Base-by-base conservation (phyloP, 2,329 filamentous ascomycete species). In the Ophiostoma angusticollis region DNA sequence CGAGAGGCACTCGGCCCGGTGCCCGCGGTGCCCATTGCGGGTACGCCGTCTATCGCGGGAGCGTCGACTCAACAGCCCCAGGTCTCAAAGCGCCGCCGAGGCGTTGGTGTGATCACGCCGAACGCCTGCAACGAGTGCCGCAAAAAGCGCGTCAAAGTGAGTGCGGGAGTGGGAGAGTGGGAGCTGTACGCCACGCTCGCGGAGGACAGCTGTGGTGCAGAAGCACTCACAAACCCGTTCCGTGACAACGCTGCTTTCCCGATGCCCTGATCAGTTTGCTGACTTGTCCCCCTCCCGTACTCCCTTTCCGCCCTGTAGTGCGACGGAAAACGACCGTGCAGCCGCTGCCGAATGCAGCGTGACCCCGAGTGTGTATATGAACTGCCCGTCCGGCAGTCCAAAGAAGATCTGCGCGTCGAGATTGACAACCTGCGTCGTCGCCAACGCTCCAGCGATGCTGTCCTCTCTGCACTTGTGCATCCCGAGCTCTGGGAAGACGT, bases 121-220 rank as follows among this genome's bases (percentile, higher is more conserved):
- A 75, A 74, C 54, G 72, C 72, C 18, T 75, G 72, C 51, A 74
- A 68, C 14, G 72, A 75, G 51, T 75, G 72, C 49, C 66, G 71
- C 39, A 75, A 74, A 58, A 75, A 74, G 55, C 69, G 72, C 41
- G 70, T 72, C 48, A 75, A 75, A 64, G 70, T 72, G 58, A 24
- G 42, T 27, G n/a, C n/a, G n/a, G n/a, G n/a, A n/a, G n/a, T n/a
- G n/a, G n/a, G n/a, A n/a, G n/a, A n/a, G n/a, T n/a, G n/a, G n/a
- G n/a, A n/a, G n/a, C n/a, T n/a, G n/a, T n/a, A n/a, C n/a, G n/a
- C n/a, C n/a, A n/a, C n/a, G n/a, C n/a, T n/a, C n/a, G n/a, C n/a
- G n/a, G n/a, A n/a, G n/a, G n/a, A n/a, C n/a, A n/a, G n/a, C n/a
- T n/a, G n/a, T n/a, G n/a, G n/a, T n/a, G n/a, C n/a, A n/a, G n/a